A percentile compares a stretch with the other conserved stretches of the same genome.
phyloP scores from a whole-genome alignment of 2,329 filamentous ascomycete genomes.

The Penicillium occitanis region DNA sequence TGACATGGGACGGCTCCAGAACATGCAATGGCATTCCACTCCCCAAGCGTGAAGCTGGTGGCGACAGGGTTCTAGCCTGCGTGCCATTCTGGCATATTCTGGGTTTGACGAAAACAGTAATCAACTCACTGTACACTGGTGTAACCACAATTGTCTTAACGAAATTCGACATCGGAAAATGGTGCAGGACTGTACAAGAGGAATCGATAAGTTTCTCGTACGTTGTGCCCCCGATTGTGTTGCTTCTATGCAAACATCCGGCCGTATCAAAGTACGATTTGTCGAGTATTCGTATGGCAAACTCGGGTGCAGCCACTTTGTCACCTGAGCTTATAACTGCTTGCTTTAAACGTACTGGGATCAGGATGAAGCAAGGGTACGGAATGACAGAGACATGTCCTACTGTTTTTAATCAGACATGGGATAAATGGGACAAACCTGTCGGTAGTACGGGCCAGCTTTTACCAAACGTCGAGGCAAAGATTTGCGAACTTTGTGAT shows the following conservation, averaged over 20 bases:
- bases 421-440: constrained; percentile 32
- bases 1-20: constrained; percentile 33
- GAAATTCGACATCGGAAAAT: constrained; percentile 26
- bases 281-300: constrained; percentile 39
- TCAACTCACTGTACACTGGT: constrained; percentile 1
- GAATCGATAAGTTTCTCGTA: constrained; percentile 42
- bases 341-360: constrained; percentile 35
- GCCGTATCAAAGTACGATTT: constrained; percentile 36
- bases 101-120: not conserved
- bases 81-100: not conserved
- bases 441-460: constrained; percentile 40
- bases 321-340: constrained; percentile 37
- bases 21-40: constrained; percentile 29
- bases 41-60: not conserved
- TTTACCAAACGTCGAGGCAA: constrained; percentile 43
- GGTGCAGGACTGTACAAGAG: constrained; percentile 40
- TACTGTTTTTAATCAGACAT: constrained; percentile 45
- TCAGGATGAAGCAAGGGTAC: constrained; percentile 46
- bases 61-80: constrained; percentile 32
- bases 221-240: constrained; percentile 42
- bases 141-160: not conserved
- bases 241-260: constrained; percentile 41
- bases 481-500: constrained; percentile 41
- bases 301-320: constrained; percentile 38
- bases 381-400: constrained; percentile 50